Evolutionary conservation across 2,329 filamentous ascomycete species (phyloP).

Genomic region (Parafenestella ontariensis): DNA sequence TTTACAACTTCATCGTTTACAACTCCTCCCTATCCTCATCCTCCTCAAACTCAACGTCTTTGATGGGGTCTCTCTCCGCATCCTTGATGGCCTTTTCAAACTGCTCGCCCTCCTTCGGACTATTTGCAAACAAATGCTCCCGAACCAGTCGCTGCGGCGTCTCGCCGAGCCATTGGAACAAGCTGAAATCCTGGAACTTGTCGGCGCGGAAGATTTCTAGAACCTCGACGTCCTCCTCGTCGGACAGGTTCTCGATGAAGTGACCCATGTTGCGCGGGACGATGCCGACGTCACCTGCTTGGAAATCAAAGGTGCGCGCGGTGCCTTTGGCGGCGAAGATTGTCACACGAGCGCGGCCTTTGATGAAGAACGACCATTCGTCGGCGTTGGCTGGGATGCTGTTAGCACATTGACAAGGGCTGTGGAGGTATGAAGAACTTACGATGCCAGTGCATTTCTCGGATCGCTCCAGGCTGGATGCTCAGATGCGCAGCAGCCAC

Average conservation of each 20-base stretch:
- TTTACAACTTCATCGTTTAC: too few relatives aligned
- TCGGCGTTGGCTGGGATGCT: slow-evolving; percentile 63
- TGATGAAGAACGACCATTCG: slow-evolving; percentile 82
- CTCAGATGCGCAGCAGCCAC: slow-evolving; percentile 75
- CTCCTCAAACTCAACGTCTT: slow-evolving; percentile 35
- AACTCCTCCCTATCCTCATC: slow-evolving; percentile 36
- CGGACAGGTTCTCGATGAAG: slow-evolving; percentile 79
- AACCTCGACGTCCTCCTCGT: slow-evolving; percentile 77
- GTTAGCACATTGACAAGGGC: neutral
- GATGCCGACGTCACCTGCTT: slow-evolving; percentile 77
- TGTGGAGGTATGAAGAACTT: slow-evolving; percentile 1
- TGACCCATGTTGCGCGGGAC: slow-evolving; percentile 80
- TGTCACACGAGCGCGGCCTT: slow-evolving; percentile 74
- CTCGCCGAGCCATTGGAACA: slow-evolving; percentile 79
- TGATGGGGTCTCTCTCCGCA: slow-evolving; percentile 62
- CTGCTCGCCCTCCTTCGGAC: slow-evolving; percentile 66
- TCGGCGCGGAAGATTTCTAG: slow-evolving; percentile 77
- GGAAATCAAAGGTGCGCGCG: slow-evolving; percentile 78
- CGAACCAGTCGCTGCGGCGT: slow-evolving; percentile 70
- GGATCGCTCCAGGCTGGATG: slow-evolving; percentile 74
- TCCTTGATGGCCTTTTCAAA: slow-evolving; percentile 69
- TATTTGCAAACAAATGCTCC: slow-evolving; percentile 70
- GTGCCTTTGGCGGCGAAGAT: slow-evolving; percentile 74
- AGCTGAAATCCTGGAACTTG: slow-evolving; percentile 74
- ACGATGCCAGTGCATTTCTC: slow-evolving; percentile 84